phyloP scores from a whole-genome alignment of 2,329 filamentous ascomycete genomes.

The Paecilomyces fulvus region DNA sequence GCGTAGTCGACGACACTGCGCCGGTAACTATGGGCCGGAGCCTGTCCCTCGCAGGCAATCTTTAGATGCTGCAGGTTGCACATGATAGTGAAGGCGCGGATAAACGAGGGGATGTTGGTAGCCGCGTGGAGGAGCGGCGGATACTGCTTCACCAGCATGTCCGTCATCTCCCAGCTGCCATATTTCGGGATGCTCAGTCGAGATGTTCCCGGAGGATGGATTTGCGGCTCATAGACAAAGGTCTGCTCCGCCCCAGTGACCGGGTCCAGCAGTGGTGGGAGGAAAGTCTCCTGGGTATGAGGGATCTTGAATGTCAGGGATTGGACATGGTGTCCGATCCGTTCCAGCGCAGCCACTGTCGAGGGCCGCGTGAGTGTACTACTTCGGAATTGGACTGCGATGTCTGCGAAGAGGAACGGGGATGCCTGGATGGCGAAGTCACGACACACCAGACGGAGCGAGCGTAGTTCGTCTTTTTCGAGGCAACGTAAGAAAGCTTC shows the following conservation, averaged over 20 bases:
- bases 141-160: slow-evolving; percentile 77
- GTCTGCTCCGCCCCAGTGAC: slow-evolving; percentile 66
- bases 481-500: slow-evolving; percentile 23
- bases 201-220: slow-evolving; percentile 50
- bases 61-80: slow-evolving; percentile 64
- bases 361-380: slow-evolving; percentile 67
- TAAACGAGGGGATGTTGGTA: slow-evolving; percentile 78
- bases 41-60: slow-evolving; percentile 67
- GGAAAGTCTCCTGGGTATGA: slow-evolving; percentile 68
- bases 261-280: slow-evolving; percentile 76
- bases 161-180: slow-evolving; percentile 67
- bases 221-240: slow-evolving; percentile 75
- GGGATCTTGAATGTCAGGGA: slow-evolving; percentile 69
- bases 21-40: slow-evolving; percentile 60
- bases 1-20: slow-evolving; percentile 79
- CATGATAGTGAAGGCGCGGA: slow-evolving; percentile 62
- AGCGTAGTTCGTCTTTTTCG: slow-evolving; percentile 23
- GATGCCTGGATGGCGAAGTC: slow-evolving; percentile 24
- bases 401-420: slow-evolving; percentile 34
- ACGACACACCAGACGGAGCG: slow-evolving; percentile 28
- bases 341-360: slow-evolving; percentile 63
- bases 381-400: slow-evolving; percentile 42
- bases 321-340: slow-evolving; percentile 71
- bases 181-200: slow-evolving; percentile 61
- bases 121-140: slow-evolving; percentile 83